Base-by-base conservation (phyloP, 2,329 filamentous ascomycete species). In the Colletotrichum spaethianum region DNA sequence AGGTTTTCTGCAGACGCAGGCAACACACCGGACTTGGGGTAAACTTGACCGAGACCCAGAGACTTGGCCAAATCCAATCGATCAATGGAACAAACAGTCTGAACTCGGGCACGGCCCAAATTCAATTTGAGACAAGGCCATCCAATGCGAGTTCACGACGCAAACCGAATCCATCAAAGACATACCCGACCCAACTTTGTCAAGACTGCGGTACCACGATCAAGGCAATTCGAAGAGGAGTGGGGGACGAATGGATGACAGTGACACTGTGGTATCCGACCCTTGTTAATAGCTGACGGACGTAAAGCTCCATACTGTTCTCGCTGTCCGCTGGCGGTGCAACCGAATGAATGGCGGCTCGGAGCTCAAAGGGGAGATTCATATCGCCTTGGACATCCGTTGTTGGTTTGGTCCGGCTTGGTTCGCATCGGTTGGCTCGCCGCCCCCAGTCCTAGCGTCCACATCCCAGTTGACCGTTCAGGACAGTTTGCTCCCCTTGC, bases 341-440 rank as follows among this genome's bases (percentile, higher is more conserved):
- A 59, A 69, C 60, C 31, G 40, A 48, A 59, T 53, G 26, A 44
- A 36, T 16, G 53, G 42, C 44, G 65, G 31, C 36, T 53, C 23
- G 23, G 36, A 36, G 26, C 67, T 60, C 44, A 44, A 70, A 70
- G 53, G 67, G 36, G 60, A 60, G 36, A 3, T 20, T 28, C 26
- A 60, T 44, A 36, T 65, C 53, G 67, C 61, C 55, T 57, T 64
- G 42, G 26, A 52, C 33, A 57, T 18, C 53, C 55, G 42, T 28
- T 44, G 42, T 57, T 60, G 48, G 40, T 63, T 68, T 62, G 63
- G 42, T 59, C 57, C 42, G 68, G 44, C 31, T 50, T 63, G 64
- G 69, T 69, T 23, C 52, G 65, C 65, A 53, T 69, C 64, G 50
- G 59, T 59, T 60, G 57, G 33, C 42, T 48, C 59, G n/a, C 40